These are phyloP conservation scores for Penicillium glabrum DNA, from an alignment of 2,329 filamentous ascomycete species.

Conservation along the genomic window DNA sequence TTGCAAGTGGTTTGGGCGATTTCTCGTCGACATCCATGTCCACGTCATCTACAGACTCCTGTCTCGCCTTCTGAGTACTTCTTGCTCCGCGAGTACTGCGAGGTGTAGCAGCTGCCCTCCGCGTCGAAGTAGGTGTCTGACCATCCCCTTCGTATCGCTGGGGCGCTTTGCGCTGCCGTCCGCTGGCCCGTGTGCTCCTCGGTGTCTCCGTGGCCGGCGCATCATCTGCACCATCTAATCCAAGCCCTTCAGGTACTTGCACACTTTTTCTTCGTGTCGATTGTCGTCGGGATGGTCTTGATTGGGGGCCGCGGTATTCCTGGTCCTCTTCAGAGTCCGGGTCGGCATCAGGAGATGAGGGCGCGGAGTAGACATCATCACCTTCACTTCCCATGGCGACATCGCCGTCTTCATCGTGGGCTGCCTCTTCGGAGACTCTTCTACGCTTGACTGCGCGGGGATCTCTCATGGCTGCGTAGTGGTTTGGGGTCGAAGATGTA, in stretches of 20 bases:
- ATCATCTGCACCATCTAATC: constrained; percentile 7
- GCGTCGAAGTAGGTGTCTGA: constrained; percentile 21
- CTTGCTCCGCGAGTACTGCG: constrained; percentile 21
- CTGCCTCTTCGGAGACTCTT: constrained; percentile 30
- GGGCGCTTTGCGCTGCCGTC: constrained; percentile 35
- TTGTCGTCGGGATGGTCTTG: constrained; percentile 26
- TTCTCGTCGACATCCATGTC: constrained; percentile 25
- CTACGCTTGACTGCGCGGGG: constrained; percentile 37
- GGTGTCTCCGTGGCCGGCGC: constrained; percentile 21
- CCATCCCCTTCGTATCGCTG: constrained; percentile 32
- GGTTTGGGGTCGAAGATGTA: neutral
- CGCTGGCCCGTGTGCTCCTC: constrained; percentile 31
- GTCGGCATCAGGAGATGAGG: constrained; percentile 15
- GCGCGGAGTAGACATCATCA: constrained; percentile 12
- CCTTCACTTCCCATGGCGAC: constrained; percentile 27
- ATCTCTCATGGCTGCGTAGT: constrained; percentile 29
- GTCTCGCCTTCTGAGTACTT: constrained; percentile 22
- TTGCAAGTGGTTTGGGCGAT: constrained; percentile 22
- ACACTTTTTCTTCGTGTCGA: constrained; percentile 14
- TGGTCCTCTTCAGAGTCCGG: constrained; percentile 16
- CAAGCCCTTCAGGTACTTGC: constrained; percentile 7
- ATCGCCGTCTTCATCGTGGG: constrained; percentile 32
- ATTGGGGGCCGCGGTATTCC: constrained; percentile 15
- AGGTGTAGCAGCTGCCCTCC: constrained; percentile 20
- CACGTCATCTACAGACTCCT: constrained; percentile 17